Evolutionary conservation across 2,329 filamentous ascomycete genomes (phyloP).

Genomic region (Aspergillus novoparasiticus): DNA sequence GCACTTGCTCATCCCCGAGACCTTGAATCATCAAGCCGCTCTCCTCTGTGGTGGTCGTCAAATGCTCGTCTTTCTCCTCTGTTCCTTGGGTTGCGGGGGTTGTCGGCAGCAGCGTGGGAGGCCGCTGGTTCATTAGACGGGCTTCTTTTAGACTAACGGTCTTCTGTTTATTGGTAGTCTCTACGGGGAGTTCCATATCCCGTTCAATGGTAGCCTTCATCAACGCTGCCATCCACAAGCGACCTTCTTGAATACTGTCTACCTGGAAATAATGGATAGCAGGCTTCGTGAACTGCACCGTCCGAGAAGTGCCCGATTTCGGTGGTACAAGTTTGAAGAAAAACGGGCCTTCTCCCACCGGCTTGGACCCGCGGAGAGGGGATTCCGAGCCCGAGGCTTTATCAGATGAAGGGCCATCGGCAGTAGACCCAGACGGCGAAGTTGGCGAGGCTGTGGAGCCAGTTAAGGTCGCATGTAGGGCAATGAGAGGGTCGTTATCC

Average conservation of each 20-base stretch:
- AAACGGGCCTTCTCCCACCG: conserved; percentile 71
- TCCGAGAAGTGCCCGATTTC: conserved; percentile 80
- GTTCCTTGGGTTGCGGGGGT: conserved; percentile 33
- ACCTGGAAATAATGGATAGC: conserved; percentile 98
- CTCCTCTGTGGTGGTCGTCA: conserved; percentile 21
- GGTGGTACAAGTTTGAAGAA: conserved; percentile 98
- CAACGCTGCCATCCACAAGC: conserved; percentile 95
- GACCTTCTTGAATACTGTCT: conserved; percentile 82
- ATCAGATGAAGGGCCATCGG: conserved; percentile 40
- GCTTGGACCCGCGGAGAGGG: conserved; percentile 34
- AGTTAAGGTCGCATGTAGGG: conserved; percentile 87
- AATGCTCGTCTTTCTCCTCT: conserved; percentile 29
- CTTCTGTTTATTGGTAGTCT: conserved; percentile 94
- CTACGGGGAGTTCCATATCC: conserved; percentile 74
- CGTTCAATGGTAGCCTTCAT: conserved; percentile 99
- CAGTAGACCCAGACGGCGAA: conserved; percentile 46
- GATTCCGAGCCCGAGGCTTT: conserved; percentile 33
- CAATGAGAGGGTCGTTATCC: conserved; percentile 86
- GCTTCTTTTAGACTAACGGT: conserved; percentile 93
- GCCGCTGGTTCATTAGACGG: conserved; percentile 81
- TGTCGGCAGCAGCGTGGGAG: conserved; percentile 77
- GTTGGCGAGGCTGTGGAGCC: conserved; percentile 75
- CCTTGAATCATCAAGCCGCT: conserved; percentile 39
- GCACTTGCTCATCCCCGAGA: conserved; percentile 31
- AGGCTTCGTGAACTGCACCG: conserved; percentile 96